Evolutionary conservation across 306 rosid genomes (phyloP).

Genomic region (Abrus precatorius): DNA sequence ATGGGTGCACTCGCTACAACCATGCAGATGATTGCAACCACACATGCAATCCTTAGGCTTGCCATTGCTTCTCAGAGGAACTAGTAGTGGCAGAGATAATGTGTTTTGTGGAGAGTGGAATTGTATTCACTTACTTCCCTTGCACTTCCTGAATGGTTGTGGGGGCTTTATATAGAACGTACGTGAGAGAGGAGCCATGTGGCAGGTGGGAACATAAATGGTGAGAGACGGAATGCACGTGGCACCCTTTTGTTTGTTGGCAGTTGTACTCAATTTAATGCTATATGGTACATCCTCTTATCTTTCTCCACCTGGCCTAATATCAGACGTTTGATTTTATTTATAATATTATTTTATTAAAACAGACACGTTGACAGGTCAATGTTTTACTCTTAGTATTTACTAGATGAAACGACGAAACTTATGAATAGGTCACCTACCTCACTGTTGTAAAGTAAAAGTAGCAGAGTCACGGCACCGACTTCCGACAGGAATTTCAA

Average conservation of each 20-base stretch:
- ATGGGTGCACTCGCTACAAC: slow-evolving; percentile 46
- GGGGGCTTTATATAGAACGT: slow-evolving; percentile 18
- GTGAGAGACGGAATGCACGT: not conserved
- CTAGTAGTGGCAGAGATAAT: no score
- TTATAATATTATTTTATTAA: not conserved
- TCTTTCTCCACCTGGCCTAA: slow-evolving; percentile 31
- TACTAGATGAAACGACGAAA: not conserved
- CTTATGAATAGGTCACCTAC: not conserved
- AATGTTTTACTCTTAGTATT: not conserved
- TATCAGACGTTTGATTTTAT: not conserved
- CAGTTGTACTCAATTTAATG: slow-evolving; percentile 27
- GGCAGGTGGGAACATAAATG: not conserved
- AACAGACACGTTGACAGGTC: not conserved
- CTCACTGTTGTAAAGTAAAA: slow-evolving; percentile 7
- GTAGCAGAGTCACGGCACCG: slow-evolving; percentile 6
- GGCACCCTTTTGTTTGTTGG: not conserved
- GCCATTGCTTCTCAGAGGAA: slow-evolving; percentile 9
- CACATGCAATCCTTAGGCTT: slow-evolving; percentile 36
- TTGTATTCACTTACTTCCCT: no score
- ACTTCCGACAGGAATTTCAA: not conserved
- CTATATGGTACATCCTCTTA: not conserved
- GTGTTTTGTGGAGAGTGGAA: no score
- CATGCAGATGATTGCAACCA: slow-evolving; percentile 45
- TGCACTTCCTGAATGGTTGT: no score
- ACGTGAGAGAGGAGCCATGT: not conserved